Evolutionary conservation across 2,329 filamentous ascomycete genomes (phyloP).

Genomic region (Claviceps paspali): DNA sequence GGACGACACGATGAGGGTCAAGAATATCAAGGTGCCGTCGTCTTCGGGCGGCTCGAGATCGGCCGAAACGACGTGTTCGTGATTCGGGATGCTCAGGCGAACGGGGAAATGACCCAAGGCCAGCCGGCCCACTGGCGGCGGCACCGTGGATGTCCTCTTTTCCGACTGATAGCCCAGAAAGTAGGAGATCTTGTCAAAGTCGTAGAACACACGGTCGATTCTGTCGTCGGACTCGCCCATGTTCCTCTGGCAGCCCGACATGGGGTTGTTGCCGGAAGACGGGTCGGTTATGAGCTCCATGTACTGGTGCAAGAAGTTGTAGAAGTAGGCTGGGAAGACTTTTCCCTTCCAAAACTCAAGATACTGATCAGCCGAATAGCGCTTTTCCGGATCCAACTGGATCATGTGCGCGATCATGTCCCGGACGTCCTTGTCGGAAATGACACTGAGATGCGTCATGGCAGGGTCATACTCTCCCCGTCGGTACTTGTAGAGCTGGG

Average conservation of each 20-base stretch:
- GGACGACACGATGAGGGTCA: slow-evolving; percentile 78
- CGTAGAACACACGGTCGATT: slow-evolving; percentile 82
- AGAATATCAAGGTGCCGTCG: slow-evolving; percentile 83
- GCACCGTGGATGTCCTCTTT: slow-evolving; percentile 15
- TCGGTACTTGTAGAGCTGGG: slow-evolving; percentile 87
- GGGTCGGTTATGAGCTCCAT: slow-evolving; percentile 93
- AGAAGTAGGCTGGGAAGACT: slow-evolving; percentile 93
- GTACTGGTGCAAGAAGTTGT: slow-evolving; percentile 92
- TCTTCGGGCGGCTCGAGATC: slow-evolving; percentile 50
- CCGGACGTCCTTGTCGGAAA: slow-evolving; percentile 73
- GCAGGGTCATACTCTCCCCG: slow-evolving; percentile 84
- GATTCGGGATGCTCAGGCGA: slow-evolving; percentile 72
- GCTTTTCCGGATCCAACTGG: slow-evolving; percentile 76
- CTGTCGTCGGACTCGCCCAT: slow-evolving; percentile 81
- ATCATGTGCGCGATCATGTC: slow-evolving; percentile 95
- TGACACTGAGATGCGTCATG: slow-evolving; percentile 65
- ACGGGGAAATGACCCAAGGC: slow-evolving; percentile 59
- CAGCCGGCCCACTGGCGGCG: slow-evolving; percentile 23
- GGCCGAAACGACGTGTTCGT: slow-evolving; percentile 53
- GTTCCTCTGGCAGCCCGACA: slow-evolving; percentile 52
- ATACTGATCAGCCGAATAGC: slow-evolving; percentile 89
- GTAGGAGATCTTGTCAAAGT: slow-evolving; percentile 96
- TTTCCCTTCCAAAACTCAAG: slow-evolving; percentile 83
- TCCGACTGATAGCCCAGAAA: slow-evolving; percentile 63
- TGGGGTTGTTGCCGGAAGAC: slow-evolving; percentile 58